Evolutionary conservation across 805 yeast species (phyloP).

Genomic region (Starmerella geochares): DNA sequence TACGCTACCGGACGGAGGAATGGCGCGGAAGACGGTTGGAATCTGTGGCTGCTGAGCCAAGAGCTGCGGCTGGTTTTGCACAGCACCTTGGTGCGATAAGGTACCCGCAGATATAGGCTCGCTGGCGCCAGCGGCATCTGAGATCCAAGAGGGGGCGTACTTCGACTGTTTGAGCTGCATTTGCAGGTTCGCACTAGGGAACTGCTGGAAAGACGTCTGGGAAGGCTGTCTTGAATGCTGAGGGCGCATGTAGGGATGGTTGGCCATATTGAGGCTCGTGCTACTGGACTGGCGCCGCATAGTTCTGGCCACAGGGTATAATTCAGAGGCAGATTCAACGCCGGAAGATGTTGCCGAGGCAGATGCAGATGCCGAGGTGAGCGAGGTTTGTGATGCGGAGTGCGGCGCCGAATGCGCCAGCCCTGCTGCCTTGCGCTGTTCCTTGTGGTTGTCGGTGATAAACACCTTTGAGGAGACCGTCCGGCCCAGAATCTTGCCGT

Average conservation of each 20-base stretch:
- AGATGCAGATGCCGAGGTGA: slow-evolving; percentile 1
- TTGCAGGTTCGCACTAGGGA: background rate
- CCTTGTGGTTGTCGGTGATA: slow-evolving; percentile 91
- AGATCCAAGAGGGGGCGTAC: slow-evolving; percentile 2
- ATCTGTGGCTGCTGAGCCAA: background rate
- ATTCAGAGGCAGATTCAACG: background rate
- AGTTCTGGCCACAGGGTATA: background rate
- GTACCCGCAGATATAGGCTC: background rate
- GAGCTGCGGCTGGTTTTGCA: background rate
- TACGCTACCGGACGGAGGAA: slow-evolving; percentile 91
- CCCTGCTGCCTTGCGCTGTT: slow-evolving; percentile 22
- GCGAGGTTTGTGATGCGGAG: slow-evolving; percentile 1
- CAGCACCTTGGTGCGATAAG: background rate
- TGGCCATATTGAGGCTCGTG: slow-evolving; percentile 3
- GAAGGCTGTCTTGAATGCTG: slow-evolving; percentile 1
- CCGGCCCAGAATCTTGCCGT: slow-evolving; percentile 59
- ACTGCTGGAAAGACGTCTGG: background rate
- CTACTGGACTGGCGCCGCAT: slow-evolving; percentile 4
- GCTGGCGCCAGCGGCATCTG: background rate
- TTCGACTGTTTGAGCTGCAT: slow-evolving; percentile 2
- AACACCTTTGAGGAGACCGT: slow-evolving; percentile 63
- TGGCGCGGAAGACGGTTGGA: slow-evolving; percentile 72
- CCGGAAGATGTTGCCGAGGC: slow-evolving; percentile 8
- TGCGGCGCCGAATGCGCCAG: background rate
- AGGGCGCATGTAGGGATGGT: slow-evolving; percentile 8